phyloP scores from a whole-genome alignment of 768 basidiomycete genomes.

The Aureoboletus auriporus region DNA sequence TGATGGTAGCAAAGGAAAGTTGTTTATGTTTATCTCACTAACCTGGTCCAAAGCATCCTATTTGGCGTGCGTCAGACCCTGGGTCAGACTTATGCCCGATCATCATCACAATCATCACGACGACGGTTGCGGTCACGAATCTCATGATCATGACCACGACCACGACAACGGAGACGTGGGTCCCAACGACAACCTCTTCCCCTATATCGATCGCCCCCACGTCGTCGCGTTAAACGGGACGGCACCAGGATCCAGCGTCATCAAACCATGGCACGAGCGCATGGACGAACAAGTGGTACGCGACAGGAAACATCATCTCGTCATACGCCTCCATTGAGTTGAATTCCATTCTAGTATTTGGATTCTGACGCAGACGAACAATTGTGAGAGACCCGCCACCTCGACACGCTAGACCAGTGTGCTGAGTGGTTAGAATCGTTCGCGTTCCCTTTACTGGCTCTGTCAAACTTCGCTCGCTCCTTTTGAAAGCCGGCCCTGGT shows the following conservation, averaged over 20 bases:
- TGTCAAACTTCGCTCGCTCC: slow-evolving; percentile 76
- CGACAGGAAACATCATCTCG: neutral
- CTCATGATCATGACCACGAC: slow-evolving; percentile 45
- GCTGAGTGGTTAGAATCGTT: slow-evolving; percentile 52
- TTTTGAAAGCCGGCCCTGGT: slow-evolving; percentile 80
- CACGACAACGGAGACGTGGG: slow-evolving; percentile 46
- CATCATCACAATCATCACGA: slow-evolving; percentile 42
- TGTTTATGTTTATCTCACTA: slow-evolving; percentile 15
- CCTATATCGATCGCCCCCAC: slow-evolving; percentile 73
- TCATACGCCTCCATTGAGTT: slow-evolving; percentile 4
- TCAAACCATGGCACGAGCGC: slow-evolving; percentile 87
- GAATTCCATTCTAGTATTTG: slow-evolving; percentile 49
- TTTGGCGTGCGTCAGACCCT: no score
- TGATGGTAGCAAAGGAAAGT: neutral
- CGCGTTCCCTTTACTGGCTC: slow-evolving; percentile 86
- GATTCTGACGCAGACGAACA: slow-evolving; percentile 93
- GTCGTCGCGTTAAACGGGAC: slow-evolving; percentile 75
- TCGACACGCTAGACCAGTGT: neutral
- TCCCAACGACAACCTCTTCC: slow-evolving; percentile 67
- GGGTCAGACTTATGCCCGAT: slow-evolving; percentile 7
- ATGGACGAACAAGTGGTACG: slow-evolving; percentile 66
- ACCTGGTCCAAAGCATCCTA: neutral
- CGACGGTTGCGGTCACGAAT: slow-evolving; percentile 56
- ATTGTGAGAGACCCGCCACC: slow-evolving; percentile 47
- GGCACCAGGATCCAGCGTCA: slow-evolving; percentile 49